These are phyloP conservation scores for Pseudisothecium myosuroides DNA, from an alignment of 225 moss, liverwort and hornwort genomes.

Conservation along the genomic window DNA sequence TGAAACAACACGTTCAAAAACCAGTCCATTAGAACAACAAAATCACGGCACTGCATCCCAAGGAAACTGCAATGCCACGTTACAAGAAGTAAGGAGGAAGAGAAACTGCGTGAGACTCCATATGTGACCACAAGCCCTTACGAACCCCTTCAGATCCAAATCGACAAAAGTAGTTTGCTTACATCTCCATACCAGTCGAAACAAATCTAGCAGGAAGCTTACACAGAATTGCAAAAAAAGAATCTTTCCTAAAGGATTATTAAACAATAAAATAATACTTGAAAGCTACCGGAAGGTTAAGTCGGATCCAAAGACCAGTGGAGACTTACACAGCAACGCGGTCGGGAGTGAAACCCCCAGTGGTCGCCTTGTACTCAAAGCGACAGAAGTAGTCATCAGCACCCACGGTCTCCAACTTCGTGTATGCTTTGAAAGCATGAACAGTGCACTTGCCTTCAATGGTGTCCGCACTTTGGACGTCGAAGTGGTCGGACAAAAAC, in stretches of 20 bases:
- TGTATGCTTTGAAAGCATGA: conserved; percentile 85
- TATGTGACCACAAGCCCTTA: no score
- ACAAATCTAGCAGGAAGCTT: no score
- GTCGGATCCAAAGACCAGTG: no score
- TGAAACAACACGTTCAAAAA: conserved; percentile 1
- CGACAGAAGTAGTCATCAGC: conserved; percentile 95
- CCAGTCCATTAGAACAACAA: not conserved
- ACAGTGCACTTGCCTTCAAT: conserved; percentile 96
- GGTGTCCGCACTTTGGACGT: conserved; percentile 93
- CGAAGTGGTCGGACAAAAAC: conserved; percentile 87
- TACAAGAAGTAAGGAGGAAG: rapidly evolving
- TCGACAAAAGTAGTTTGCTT: no score
- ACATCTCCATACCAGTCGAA: not conserved
- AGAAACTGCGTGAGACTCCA: not conserved
- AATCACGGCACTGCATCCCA: not conserved
- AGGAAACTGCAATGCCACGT: not conserved
- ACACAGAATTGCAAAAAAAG: not conserved
- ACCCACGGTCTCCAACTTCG: conserved; percentile 79
- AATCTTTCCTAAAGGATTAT: rapidly evolving
- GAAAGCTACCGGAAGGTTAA: not conserved
- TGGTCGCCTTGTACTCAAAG: conserved; percentile 95
- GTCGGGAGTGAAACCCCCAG: conserved; percentile 94
- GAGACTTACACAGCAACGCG: conserved; percentile 83
- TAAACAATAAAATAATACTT: not conserved
- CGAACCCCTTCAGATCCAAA: not conserved